Percentiles rank a stretch among this genome's conserved stretches.
These are phyloP conservation scores for Paecilomyces sp. DNA, from an alignment of 2,329 filamentous ascomycete species.

Conservation along the genomic window DNA sequence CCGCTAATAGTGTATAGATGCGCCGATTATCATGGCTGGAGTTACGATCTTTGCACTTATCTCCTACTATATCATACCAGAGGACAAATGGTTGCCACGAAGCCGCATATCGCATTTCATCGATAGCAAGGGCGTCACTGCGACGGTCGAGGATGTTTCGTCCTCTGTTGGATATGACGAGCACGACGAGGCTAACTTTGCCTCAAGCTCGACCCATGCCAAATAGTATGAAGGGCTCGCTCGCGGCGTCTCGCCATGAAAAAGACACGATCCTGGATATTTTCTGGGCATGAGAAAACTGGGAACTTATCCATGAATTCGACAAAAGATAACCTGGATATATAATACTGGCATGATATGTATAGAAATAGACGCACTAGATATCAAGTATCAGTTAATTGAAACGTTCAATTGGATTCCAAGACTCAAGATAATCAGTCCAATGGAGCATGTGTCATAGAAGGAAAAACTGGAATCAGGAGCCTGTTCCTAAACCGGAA, in stretches of 20 bases:
- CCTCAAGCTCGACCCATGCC: background rate
- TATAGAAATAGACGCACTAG: background rate
- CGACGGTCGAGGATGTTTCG: background rate
- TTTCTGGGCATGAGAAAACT: background rate
- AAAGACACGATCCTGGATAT: background rate
- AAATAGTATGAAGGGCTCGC: background rate
- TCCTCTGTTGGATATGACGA: background rate
- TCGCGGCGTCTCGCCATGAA: background rate
- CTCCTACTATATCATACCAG: constrained; percentile 44
- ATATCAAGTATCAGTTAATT: background rate
- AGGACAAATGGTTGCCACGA: constrained; percentile 40
- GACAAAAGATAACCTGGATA: background rate
- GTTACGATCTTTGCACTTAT: constrained; percentile 44
- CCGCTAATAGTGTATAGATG: constrained; percentile 25
- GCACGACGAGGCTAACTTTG: background rate
- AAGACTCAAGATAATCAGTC: background rate
- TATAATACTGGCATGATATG: background rate
- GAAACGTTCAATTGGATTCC: background rate
- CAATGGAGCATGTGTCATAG: too few relatives aligned
- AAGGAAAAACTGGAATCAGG: too few relatives aligned
- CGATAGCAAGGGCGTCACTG: constrained; percentile 24
- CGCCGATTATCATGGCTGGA: constrained; percentile 45
- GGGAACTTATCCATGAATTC: background rate
- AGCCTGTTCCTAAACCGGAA: too few relatives aligned
- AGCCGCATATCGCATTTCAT: constrained; percentile 39